These are phyloP conservation scores for Aspergillus olivimuriae DNA, from an alignment of 495 filamentous ascomycete species.

Conservation along the genomic window DNA sequence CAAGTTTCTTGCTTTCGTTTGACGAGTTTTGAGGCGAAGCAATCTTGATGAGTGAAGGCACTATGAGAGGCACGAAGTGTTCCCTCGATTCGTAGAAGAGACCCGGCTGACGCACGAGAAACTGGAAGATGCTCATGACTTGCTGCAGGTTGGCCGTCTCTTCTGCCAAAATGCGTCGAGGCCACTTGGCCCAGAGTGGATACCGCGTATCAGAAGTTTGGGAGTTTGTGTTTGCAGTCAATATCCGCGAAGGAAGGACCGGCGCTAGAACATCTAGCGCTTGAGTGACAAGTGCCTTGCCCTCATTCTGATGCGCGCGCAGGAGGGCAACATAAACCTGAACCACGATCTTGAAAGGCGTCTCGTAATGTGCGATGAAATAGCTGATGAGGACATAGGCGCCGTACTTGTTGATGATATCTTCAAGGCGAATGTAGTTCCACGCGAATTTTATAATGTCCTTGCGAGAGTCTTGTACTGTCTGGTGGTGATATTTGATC, in stretches of 20 bases:
- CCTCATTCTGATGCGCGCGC: constrained; percentile 91
- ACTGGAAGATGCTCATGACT: constrained; percentile 95
- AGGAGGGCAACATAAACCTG: constrained; percentile 90
- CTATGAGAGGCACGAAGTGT: constrained; percentile 81
- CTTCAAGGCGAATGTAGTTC: constrained; percentile 96
- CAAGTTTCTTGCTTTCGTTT: constrained; percentile 88
- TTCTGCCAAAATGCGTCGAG: constrained; percentile 84
- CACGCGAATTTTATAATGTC: constrained; percentile 99
- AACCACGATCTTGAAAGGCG: constrained; percentile 88
- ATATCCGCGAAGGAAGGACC: constrained; percentile 67
- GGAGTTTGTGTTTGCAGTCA: constrained; percentile 24
- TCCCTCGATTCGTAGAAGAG: constrained; percentile 94
- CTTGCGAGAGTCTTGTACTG: constrained; percentile 85
- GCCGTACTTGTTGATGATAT: constrained; percentile 98
- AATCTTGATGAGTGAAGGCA: constrained; percentile 82
- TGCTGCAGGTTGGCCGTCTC: constrained; percentile 96
- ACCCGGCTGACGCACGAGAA: constrained; percentile 84
- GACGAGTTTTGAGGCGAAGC: constrained; percentile 78
- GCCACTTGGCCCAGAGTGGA: constrained; percentile 83
- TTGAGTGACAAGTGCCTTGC: constrained; percentile 84
- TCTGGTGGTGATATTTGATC: constrained; percentile 82
- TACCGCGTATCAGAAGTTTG: constrained; percentile 49
- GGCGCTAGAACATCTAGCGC: constrained; percentile 91
- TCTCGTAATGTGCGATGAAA: constrained; percentile 96
- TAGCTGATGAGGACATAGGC: constrained; percentile 96